Base-by-base conservation (phyloP, 1,284 basidiomycete species). In the Boletus sp. region DNA sequence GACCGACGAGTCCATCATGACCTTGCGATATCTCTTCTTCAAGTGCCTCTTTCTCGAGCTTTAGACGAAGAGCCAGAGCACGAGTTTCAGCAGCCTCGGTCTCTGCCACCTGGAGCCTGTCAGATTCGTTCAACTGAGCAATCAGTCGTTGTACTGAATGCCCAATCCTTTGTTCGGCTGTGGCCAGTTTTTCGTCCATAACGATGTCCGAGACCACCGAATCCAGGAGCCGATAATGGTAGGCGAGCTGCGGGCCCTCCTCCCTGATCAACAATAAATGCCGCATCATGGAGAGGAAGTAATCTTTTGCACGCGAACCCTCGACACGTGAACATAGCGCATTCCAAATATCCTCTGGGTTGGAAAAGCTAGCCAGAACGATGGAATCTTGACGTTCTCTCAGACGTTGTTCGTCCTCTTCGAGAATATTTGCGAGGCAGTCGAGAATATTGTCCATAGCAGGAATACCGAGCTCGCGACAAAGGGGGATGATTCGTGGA, bases 211-310 rank as follows among this genome's bases (percentile, higher is more conserved):
- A 86, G 40, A 99, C 82, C 41, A 98, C 75, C n/a, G 89, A 86
- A 65, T 98, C 93, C 59, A 99, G 80, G 41, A 99, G 80, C 69
- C 94, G 92, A 68, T 91, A 97, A 69, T 94, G 91, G 58, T 94
- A 88, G 27, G 81, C 81, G 63, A 91, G 78, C 27, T 85, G 78
- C 27, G 88, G 84, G 3, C 88, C 91, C 51, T 97, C 92, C 56
- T 91, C 88, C 51, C 87, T 81, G 56, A 99, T 91, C 52, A 99
- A 78, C 30, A 98, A 72, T 48, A 99, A 67, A 69, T 98, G 94
- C 61, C 94, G 91, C 77, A 99, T 80, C 61, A 92, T 88, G 22
- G 91, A 91, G 41, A 96, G 72, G 64, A 99, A 89, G 65, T 96
- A 89, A 55, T 91, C 86, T 57, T 81, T 78, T 2, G 94, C 92